Evolutionary conservation across 148 eudicot genomes (phyloP), one percentile per base, ranked within the genome.

Genomic region (Amaranthus hypochondriacus): DNA sequence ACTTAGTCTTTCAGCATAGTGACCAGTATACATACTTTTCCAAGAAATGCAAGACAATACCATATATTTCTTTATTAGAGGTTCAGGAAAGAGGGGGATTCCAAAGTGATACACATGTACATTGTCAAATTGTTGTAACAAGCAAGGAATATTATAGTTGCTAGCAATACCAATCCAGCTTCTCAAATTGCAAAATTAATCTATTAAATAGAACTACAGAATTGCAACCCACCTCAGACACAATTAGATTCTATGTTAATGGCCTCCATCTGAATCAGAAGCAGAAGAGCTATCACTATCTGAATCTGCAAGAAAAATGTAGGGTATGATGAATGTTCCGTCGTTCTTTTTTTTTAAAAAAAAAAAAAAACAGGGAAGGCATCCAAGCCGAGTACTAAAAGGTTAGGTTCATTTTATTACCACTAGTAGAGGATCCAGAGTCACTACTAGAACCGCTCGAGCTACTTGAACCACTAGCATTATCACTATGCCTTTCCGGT

Each of bases 361-460:
- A 18, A 18, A 18, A 18, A 18, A 48, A 14, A 18, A 66, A 18
- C 2, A 3, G 6, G 12, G 56, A 15, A 56, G 43, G 46, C 18
- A 13, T 60, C 14, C 28, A 28, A 28, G 2, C 39, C 39, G 39
- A 39, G 62, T 9, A 58, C 39, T 58, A 60, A 58, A 9, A 58
- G 69, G 0, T 47, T 9, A 73, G 43, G 73, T 66, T 14, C 66
- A 63, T 71, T 57, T 3, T 56, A 14, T 61, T 84, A 87, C 89
- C 93, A 59, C 93, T 90, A 56, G 99, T 88, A 66, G 96, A 87
- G 76, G 98, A 88, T 66, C 91, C 99, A 56, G 98, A 88, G 75
- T 85, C 96, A 75, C 96, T 95, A 78, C 96, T 87, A 48, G 98
- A 95, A 84, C 97, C 89, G 89, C 96, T 90, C 18, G 99, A 89